phyloP scores from a whole-genome alignment of 2,329 filamentous ascomycete species.

The Pseudophaeomoniella oleicola region DNA sequence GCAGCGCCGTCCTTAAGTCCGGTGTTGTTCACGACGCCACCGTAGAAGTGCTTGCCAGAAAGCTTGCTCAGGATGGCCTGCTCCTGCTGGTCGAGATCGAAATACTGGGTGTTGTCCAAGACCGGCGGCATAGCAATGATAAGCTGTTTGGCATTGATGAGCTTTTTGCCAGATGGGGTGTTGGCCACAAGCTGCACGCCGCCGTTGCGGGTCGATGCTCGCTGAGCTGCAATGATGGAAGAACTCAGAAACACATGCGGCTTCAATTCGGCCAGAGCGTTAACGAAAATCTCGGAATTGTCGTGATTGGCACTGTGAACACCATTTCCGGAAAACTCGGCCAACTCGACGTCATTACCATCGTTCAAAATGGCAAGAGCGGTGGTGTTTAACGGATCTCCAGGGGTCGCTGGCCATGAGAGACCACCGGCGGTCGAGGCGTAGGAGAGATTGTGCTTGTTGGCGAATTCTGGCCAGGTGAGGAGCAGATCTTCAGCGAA shows the following conservation, averaged over 20 bases:
- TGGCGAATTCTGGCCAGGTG: constrained; percentile 32
- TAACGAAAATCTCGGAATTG: constrained; percentile 13
- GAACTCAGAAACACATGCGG: constrained; percentile 14
- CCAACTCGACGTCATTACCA: constrained; percentile 4
- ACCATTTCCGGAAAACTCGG: constrained; percentile 6
- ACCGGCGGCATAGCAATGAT: constrained; percentile 28
- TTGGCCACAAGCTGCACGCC: constrained; percentile 15
- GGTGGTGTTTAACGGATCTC: background rate
- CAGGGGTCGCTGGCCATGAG: background rate
- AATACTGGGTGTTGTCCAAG: constrained; percentile 18
- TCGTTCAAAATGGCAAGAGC: constrained; percentile 1
- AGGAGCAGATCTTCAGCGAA: constrained; percentile 32
- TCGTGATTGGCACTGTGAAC: constrained; percentile 8
- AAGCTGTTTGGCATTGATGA: constrained; percentile 25
- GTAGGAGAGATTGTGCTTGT: constrained; percentile 32
- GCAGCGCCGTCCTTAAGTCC: constrained; percentile 16
- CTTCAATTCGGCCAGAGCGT: constrained; percentile 12
- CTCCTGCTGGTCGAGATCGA: constrained; percentile 23
- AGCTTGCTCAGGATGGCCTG: constrained; percentile 22
- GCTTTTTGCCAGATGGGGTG: constrained; percentile 16
- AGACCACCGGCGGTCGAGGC: constrained; percentile 5
- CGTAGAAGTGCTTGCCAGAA: constrained; percentile 23
- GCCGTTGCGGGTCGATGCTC: constrained; percentile 7
- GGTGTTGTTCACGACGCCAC: constrained; percentile 22
- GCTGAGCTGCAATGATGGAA: constrained; percentile 6